Conservation (phyloP, 345 rosid species). For the Reutealis trisperma region DNA sequence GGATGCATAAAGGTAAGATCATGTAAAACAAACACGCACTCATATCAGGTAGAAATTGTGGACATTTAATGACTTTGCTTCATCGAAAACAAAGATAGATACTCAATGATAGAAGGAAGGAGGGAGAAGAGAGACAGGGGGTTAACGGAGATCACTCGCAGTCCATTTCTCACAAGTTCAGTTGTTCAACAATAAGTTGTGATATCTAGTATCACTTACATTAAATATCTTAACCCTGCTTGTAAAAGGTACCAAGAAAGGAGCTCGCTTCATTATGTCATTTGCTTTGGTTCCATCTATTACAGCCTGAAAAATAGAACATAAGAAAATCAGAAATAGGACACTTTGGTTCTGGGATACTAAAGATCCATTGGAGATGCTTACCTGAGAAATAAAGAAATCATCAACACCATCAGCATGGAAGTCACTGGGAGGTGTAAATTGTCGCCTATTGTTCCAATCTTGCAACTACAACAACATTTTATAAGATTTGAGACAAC, state of each 20-base stretch:
- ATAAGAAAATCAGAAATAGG: slow-evolving; percentile 15
- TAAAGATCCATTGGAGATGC: slow-evolving; percentile 27
- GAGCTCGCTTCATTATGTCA: slow-evolving; percentile 93
- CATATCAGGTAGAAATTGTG: background rate
- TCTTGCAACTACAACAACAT: slow-evolving; percentile 75
- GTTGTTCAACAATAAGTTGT: background rate
- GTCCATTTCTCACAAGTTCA: background rate
- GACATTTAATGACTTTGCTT: background rate
- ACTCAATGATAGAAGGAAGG: slow-evolving; percentile 12
- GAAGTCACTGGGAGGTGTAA: slow-evolving; percentile 78
- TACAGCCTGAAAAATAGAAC: slow-evolving; percentile 57
- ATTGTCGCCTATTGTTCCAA: slow-evolving; percentile 90
- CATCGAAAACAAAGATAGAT: background rate
- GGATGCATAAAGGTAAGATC: no score
- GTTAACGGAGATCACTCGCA: background rate
- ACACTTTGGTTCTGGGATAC: background rate
- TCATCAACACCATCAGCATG: slow-evolving; percentile 93
- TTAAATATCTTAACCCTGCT: slow-evolving; percentile 92
- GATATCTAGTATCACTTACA: slow-evolving; percentile 50
- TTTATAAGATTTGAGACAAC: background rate
- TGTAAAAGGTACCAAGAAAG: slow-evolving; percentile 93
- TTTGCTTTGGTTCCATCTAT: slow-evolving; percentile 84
- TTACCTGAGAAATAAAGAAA: slow-evolving; percentile 89
- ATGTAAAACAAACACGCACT: background rate
- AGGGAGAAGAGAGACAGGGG: slow-evolving; percentile 1